Conservation (phyloP, 129 eudicot species). For the Artemisia annua region DNA sequence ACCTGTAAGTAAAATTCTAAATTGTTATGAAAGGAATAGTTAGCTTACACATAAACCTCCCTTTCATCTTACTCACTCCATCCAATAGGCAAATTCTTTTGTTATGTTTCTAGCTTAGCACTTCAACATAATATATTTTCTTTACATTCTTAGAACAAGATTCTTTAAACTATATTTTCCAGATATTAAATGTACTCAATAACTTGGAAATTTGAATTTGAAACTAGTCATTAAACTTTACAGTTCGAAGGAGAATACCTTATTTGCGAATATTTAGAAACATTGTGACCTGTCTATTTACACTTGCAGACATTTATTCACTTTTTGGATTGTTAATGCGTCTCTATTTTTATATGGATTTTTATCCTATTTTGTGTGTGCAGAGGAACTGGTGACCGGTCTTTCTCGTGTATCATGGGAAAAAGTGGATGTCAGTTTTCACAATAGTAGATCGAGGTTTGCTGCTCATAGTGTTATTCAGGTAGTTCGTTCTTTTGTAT, state of each 20-base stretch:
- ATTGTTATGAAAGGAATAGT: background rate
- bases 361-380: constrained; percentile 13
- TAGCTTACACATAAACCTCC: background rate
- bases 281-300: background rate
- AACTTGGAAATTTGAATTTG: background rate
- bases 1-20: background rate
- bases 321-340: background rate
- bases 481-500: constrained; percentile 38
- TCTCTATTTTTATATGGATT: background rate
- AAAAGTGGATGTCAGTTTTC: constrained; percentile 97
- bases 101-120: background rate
- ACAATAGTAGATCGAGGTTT: constrained; percentile 66
- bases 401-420: constrained; percentile 96
- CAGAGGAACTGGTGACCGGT: constrained; percentile 90
- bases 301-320: background rate
- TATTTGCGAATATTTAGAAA: background rate
- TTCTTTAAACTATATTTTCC: background rate
- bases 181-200: background rate
- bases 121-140: background rate
- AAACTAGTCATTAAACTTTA: background rate
- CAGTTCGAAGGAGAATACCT: background rate
- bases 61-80: constrained; percentile 4
- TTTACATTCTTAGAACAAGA: background rate
- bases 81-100: background rate
- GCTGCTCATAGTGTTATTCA: constrained; percentile 96